Conservation (phyloP, 495 filamentous ascomycete genomes). For the Neurospora sp. region DNA sequence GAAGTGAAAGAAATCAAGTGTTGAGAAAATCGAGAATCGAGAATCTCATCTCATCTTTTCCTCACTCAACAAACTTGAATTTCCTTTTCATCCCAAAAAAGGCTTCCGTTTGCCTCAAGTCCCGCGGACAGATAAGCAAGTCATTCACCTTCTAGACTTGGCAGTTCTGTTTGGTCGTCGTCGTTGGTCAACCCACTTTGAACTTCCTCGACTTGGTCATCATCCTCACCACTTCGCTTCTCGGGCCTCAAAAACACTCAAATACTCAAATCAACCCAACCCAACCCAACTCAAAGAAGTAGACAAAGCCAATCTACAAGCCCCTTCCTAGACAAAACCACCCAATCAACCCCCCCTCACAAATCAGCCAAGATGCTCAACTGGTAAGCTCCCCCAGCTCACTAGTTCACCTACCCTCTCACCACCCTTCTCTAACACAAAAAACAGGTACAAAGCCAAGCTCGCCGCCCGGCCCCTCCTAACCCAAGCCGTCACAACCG, state of each 20-base stretch:
- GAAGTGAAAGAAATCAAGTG: not conserved
- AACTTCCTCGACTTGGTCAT: not conserved
- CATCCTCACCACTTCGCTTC: not conserved
- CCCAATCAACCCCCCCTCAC: not conserved
- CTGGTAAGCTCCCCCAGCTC: not conserved
- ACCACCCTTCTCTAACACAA: not conserved
- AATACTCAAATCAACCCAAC: not conserved
- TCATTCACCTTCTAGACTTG: not conserved
- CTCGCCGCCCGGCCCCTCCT: conserved; percentile 73
- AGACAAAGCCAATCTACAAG: not conserved
- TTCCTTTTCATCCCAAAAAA: not conserved
- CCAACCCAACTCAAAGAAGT: not conserved
- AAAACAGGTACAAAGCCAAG: conserved; percentile 72
- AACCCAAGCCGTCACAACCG: conserved; percentile 79
- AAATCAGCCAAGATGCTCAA: not conserved
- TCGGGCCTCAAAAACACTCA: not conserved
- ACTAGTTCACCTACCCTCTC: not conserved
- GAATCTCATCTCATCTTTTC: not conserved
- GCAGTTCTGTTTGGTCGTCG: not conserved
- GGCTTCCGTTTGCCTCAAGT: not conserved
- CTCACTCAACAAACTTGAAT: not conserved
- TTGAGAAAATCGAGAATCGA: not conserved
- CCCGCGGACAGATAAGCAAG: not conserved
- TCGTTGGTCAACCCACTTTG: not conserved
- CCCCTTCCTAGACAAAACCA: not conserved